Evolutionary conservation across 2,329 filamentous ascomycete genomes (phyloP), one percentile per base, ranked within the genome.

Genomic region (Pestalotiopsis sp.): DNA sequence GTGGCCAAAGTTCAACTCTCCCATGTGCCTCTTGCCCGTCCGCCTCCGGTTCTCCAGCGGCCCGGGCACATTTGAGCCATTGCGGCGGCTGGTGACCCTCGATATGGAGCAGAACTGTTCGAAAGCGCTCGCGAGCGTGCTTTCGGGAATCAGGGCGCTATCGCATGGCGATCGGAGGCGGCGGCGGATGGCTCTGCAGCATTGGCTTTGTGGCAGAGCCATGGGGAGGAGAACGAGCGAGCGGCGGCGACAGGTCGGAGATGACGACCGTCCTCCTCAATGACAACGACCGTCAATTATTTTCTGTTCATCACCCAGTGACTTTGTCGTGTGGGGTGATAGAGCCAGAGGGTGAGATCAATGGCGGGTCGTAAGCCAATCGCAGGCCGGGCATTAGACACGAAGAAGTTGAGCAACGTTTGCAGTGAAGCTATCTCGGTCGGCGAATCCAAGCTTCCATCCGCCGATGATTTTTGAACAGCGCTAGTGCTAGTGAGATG

Each of bases 111-210:
- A 82, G 73, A 82, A 86, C 20, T 82, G 80, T 61, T 84, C 81
- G 72, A 89, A 87, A 2, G 85, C 84, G 66, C 80, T 78, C 27
- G 80, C 78, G 14, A 92, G 82, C 27, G 86, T 72, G 60, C 87
- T 82, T 73, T 92, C 90, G 38, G 86, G 84, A 70, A 91, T 84
- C 88, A 89, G 91, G 72, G 90, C 75, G 58, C 82, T 79, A 65
- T 87, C 84, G 68, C 73, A 72, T 12, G 81, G 73, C 23, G 80
- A 73, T 58, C 77, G 71, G 57, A 83, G 74, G 59, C 81, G 80
- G 72, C 79, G 79, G 69, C 83, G 82, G 74, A 83, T 81, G 78
- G 81, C 83, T 80, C 83, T 82, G 75, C 81, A 83, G 82, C 85
- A 88, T 69, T 74, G 78, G 75, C 82, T 76, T 72, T 82, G 77